Evolutionary conservation across 176 grass and related monocot genomes (phyloP).

Genomic region (Ananas comosus): DNA sequence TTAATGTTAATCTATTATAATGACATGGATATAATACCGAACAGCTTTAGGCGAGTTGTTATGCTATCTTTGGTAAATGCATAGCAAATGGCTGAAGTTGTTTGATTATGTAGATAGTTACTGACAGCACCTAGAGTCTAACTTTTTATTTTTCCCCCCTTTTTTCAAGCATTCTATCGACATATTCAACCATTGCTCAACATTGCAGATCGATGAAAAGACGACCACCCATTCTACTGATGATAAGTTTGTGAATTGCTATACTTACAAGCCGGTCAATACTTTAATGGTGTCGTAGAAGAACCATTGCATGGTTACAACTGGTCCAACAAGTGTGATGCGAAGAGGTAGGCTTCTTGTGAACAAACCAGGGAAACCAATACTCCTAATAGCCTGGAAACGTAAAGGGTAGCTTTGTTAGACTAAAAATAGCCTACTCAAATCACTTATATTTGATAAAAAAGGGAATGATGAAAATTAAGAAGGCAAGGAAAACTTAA

Average conservation of each 20-base stretch:
- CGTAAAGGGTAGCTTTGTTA: slow-evolving; percentile 12
- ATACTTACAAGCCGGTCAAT: slow-evolving; percentile 85
- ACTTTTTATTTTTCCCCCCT: no score
- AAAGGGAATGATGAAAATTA: neutral
- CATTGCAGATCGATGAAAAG: slow-evolving; percentile 2
- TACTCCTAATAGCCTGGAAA: slow-evolving; percentile 66
- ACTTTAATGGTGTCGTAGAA: slow-evolving; percentile 91
- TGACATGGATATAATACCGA: no score
- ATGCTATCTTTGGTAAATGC: no score
- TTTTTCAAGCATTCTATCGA: no score
- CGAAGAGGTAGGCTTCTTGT: slow-evolving; percentile 81
- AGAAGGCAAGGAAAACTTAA: slow-evolving; percentile 3
- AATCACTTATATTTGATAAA: neutral
- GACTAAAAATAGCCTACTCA: neutral
- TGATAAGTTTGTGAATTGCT: slow-evolving; percentile 1
- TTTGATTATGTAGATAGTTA: no score
- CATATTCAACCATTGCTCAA: neutral
- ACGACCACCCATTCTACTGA: neutral
- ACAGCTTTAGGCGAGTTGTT: no score
- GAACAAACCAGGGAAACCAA: slow-evolving; percentile 72
- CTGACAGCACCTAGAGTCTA: no score
- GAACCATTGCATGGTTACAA: slow-evolving; percentile 96
- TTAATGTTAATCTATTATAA: no score
- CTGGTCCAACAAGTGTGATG: slow-evolving; percentile 74
- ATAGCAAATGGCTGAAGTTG: no score